These are phyloP conservation scores for Davidsoniella eucalypti DNA, from an alignment of 2,329 filamentous ascomycete genomes.

Conservation along the genomic window DNA sequence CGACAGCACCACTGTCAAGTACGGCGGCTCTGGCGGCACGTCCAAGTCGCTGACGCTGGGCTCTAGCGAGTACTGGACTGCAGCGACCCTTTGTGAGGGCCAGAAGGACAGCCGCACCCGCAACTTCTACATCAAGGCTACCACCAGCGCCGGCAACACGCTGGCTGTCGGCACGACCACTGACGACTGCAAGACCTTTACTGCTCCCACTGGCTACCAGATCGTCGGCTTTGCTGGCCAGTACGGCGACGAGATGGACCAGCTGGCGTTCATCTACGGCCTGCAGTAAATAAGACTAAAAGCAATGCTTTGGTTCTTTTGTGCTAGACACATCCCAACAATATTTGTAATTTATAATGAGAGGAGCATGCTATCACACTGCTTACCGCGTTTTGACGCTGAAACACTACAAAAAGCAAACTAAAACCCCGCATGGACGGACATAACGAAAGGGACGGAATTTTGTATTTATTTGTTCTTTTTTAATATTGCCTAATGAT, in stretches of 20 bases:
- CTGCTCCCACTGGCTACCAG: slow-evolving; percentile 31
- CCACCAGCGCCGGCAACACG: slow-evolving; percentile 31
- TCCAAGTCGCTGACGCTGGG: slow-evolving; percentile 27
- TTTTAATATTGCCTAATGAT: no score
- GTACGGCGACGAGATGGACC: slow-evolving; percentile 38
- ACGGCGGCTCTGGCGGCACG: slow-evolving; percentile 37
- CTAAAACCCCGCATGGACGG: no score
- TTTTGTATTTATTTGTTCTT: no score
- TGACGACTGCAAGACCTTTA: slow-evolving; percentile 28
- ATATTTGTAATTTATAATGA: no score
- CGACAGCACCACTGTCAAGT: slow-evolving; percentile 31
- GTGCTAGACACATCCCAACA: no score
- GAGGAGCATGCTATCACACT: no score
- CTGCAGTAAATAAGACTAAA: slow-evolving; percentile 19
- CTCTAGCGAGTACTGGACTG: slow-evolving; percentile 30
- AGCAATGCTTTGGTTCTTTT: no score
- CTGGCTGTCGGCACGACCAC: slow-evolving; percentile 30
- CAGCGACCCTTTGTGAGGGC: slow-evolving; percentile 33
- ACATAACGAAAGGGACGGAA: no score
- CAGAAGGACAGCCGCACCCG: slow-evolving; percentile 29
- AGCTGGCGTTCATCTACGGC: slow-evolving; percentile 32
- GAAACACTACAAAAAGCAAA: no score
- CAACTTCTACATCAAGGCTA: slow-evolving; percentile 38
- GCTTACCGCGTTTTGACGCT: no score
- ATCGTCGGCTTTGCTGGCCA: slow-evolving; percentile 38